Evolutionary conservation across 2,329 filamentous ascomycete genomes (phyloP).

Genomic region (Pestalotiopsis sp.): DNA sequence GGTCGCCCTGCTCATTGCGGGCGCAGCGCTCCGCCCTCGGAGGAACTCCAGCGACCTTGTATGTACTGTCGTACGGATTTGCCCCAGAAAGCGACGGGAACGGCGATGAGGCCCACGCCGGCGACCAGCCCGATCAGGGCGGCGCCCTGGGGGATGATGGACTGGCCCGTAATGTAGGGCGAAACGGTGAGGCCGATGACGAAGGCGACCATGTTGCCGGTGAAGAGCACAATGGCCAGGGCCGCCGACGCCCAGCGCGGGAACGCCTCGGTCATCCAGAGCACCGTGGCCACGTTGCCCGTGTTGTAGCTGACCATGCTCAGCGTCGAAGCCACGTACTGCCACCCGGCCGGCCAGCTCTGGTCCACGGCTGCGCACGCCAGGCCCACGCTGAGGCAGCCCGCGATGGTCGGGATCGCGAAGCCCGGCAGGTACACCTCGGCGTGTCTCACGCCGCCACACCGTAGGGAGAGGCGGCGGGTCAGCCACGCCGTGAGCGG

Average conservation of each 20-base stretch:
- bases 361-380: slow-evolving; percentile 17
- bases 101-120: slow-evolving; percentile 22
- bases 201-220: slow-evolving; percentile 21
- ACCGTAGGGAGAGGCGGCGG: slow-evolving; percentile 24
- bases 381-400: slow-evolving; percentile 3
- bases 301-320: slow-evolving; percentile 24
- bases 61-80: slow-evolving; percentile 28
- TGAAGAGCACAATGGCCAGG: slow-evolving; percentile 21
- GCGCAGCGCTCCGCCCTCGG: slow-evolving; percentile 25
- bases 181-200: slow-evolving; percentile 18
- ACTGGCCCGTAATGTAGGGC: slow-evolving; percentile 16
- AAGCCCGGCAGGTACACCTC: slow-evolving; percentile 29
- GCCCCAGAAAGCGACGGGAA: slow-evolving; percentile 29
- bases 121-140: slow-evolving; percentile 14
- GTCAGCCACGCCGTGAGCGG: slow-evolving; percentile 22
- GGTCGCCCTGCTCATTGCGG: slow-evolving; percentile 19
- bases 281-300: slow-evolving; percentile 23
- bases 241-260: slow-evolving; percentile 28
- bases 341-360: slow-evolving; percentile 12
- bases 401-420: slow-evolving; percentile 19
- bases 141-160: slow-evolving; percentile 16
- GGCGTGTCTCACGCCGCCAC: slow-evolving; percentile 26
- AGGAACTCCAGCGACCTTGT: slow-evolving; percentile 22
- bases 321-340: slow-evolving; percentile 21
- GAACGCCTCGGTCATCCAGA: slow-evolving; percentile 29